Evolutionary conservation across 441 rosid species (phyloP), one percentile per base, ranked within the genome.

Genomic region (Cnidoscolus chayamansa): DNA sequence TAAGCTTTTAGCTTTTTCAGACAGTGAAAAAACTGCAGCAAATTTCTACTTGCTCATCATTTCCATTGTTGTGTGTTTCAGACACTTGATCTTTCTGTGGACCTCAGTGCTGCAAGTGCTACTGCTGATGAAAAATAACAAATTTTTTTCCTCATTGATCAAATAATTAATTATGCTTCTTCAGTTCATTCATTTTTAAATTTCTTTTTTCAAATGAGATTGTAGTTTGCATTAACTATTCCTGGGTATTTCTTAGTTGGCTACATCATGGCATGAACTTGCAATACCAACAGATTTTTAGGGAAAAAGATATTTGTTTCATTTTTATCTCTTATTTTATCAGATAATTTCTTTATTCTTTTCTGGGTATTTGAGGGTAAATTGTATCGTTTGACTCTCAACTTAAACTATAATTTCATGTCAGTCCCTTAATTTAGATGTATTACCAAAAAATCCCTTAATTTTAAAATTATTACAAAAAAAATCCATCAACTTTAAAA

Each of bases 51-150:
- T 62, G 7, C 10, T 63, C 25, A 32, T 4, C 48, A 0, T 1
- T 9, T n/a, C 72, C 5, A 7, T 5, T 63, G 2, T 40, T 65
- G 54, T 43, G 31, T 73, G 72, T 37, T 77, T 59, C 86, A 94
- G 97, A 84, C 78, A 62, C 90, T 90, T 70, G 95, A 90, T 80
- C 86, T 92, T 67, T 86, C 97, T 3, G 93, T 92, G 83, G 97
- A 94, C 85, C 81, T 92, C 78, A 92, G 87, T 80, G 94, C 92
- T 76, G 97, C 97, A 48, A 90, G 90, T 81, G 98, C 90, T 13
- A 70, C 85, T 58, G 61, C 58, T 68, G 77, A 69, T 30, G 72
- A 19, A 48, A 13, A 31, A 7, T 51, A 19, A 70, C 13, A 10
- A 11, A 16, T 25, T 12, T 25, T 13, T 17, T 19, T 54, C 5